Conservation (phyloP, 1,139 yeast species). For the Hansenula anomala region DNA sequence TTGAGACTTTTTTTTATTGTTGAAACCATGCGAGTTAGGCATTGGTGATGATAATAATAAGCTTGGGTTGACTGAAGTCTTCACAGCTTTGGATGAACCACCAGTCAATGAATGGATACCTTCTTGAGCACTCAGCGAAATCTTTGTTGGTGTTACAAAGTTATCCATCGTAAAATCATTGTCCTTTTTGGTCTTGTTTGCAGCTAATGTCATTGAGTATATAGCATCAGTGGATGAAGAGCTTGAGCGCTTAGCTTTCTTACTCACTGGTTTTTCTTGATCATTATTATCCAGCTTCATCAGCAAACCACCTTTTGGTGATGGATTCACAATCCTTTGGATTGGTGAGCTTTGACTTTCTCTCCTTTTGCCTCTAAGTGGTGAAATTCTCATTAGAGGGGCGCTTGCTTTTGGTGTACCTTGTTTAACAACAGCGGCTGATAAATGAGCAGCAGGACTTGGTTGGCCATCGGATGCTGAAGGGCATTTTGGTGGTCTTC, state of each 20-base stretch:
- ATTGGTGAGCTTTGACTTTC: constrained; percentile 3
- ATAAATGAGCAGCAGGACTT: constrained; percentile 20
- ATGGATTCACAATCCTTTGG: constrained; percentile 14
- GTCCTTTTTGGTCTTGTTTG: neutral
- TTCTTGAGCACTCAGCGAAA: constrained; percentile 13
- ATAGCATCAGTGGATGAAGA: neutral
- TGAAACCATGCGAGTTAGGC: neutral
- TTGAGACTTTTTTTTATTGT: too few relatives aligned
- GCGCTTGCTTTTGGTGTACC: constrained; percentile 22
- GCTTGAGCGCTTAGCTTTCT: constrained; percentile 1
- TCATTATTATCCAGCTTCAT: constrained; percentile 9
- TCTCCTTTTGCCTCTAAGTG: constrained; percentile 8
- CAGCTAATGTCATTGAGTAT: neutral
- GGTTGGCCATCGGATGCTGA: constrained; percentile 5
- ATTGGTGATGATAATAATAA: constrained; percentile 22
- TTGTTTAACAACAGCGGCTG: constrained; percentile 22
- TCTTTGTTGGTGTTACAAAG: constrained; percentile 6
- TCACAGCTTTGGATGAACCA: neutral
- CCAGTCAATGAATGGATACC: constrained; percentile 15
- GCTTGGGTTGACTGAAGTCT: constrained; percentile 19
- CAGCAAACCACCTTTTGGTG: constrained; percentile 22
- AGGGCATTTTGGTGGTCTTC: constrained; percentile 20
- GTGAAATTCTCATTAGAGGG: constrained; percentile 23
- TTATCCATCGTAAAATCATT: neutral
- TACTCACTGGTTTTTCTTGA: neutral